A percentile compares a stretch with the other conserved stretches of the same genome.
Evolutionary conservation across 352 stramenopile species (phyloP).

Genomic region (Phytophthora citricola): DNA sequence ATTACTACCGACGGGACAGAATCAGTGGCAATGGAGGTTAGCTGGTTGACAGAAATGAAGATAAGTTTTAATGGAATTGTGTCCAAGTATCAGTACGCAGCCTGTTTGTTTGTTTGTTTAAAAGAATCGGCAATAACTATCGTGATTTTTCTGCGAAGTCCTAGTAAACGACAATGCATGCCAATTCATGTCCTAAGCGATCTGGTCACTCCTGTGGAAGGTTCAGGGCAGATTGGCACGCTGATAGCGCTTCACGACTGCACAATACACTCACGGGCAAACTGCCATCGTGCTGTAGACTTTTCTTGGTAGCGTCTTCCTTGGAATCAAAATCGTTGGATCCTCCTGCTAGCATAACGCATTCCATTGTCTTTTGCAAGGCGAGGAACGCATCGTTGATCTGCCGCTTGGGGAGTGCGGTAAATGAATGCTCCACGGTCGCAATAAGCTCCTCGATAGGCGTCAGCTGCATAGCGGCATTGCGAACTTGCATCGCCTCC

Average conservation of each 20-base stretch:
- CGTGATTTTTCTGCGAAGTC: no score
- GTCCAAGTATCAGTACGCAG: no score
- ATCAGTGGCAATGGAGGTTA: no score
- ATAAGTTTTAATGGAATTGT: no score
- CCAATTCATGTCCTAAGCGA: no score
- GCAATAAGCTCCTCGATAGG: conserved; percentile 33
- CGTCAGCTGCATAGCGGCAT: conserved; percentile 6
- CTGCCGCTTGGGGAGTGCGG: conserved; percentile 22
- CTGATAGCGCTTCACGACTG: conserved; percentile 30
- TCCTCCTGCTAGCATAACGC: conserved; percentile 38
- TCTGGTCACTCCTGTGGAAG: conserved; percentile 4
- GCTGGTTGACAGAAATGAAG: no score
- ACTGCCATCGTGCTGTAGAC: conserved; percentile 43
- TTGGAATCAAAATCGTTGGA: conserved; percentile 45
- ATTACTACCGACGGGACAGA: no score
- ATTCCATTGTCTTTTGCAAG: conserved; percentile 53
- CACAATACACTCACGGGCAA: conserved; percentile 48
- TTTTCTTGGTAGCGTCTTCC: conserved; percentile 37
- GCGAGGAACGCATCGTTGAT: conserved; percentile 37
- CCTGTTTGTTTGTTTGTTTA: no score
- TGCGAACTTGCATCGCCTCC: conserved; percentile 21
- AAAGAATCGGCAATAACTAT: no score
- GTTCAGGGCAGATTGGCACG: conserved; percentile 34
- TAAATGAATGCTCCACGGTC: conserved; percentile 36
- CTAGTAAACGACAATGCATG: no score